phyloP scores from a whole-genome alignment of 371 early-diverging fungal species.

The Saksenaea vasiformis region DNA sequence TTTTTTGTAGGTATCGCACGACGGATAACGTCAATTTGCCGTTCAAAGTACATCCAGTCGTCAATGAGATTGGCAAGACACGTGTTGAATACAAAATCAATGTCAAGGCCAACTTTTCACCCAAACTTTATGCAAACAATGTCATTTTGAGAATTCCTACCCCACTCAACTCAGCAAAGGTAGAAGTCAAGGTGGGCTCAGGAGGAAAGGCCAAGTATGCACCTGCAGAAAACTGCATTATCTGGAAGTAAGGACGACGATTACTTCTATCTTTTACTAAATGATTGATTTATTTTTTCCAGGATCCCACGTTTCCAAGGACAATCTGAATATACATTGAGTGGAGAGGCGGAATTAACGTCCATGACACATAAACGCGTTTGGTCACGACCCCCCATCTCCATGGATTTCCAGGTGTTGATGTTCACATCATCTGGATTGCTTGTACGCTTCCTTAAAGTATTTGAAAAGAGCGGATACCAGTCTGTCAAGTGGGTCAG shows the following conservation, averaged over 20 bases:
- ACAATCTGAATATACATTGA: constrained; percentile 74
- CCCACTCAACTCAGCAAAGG: constrained; percentile 79
- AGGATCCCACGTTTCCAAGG: constrained; percentile 87
- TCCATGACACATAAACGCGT: constrained; percentile 77
- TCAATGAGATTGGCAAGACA: constrained; percentile 76
- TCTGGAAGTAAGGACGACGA: constrained; percentile 78
- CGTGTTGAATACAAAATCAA: constrained; percentile 81
- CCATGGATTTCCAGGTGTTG: constrained; percentile 86
- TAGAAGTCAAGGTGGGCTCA: constrained; percentile 66
- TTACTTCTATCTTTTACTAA: not conserved
- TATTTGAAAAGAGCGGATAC: constrained; percentile 90
- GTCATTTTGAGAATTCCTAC: constrained; percentile 84
- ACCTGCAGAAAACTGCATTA: constrained; percentile 80
- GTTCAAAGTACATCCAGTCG: constrained; percentile 84
- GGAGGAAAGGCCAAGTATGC: constrained; percentile 88
- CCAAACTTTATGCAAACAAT: constrained; percentile 79
- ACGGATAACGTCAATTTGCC: constrained; percentile 87
- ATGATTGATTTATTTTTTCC: not conserved
- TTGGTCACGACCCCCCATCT: constrained; percentile 90
- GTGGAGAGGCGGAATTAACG: constrained; percentile 74
- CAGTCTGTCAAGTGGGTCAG: constrained; percentile 93
- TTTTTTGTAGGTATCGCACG: constrained; percentile 84
- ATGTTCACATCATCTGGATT: constrained; percentile 92
- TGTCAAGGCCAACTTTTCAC: constrained; percentile 76
- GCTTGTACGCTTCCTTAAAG: constrained; percentile 87